These are phyloP conservation scores for Zangia roseola DNA, from an alignment of 768 basidiomycete genomes.

Conservation along the genomic window DNA sequence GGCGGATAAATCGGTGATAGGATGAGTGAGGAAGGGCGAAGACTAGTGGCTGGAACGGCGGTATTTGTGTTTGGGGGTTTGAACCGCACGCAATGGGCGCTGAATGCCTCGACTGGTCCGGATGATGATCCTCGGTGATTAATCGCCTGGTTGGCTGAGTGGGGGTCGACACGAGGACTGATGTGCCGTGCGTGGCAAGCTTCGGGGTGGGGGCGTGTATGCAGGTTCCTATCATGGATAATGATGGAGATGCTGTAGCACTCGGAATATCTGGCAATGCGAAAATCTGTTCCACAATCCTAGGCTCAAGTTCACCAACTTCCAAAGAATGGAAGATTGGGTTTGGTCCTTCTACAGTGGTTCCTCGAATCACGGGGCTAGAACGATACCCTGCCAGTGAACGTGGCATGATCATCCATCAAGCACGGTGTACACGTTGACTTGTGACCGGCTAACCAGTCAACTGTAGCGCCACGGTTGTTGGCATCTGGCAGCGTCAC, in stretches of 20 bases:
- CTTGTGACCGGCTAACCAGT: too few relatives aligned
- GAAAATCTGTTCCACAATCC: background rate
- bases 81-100: background rate
- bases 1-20: background rate
- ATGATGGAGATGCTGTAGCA: background rate
- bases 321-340: too few relatives aligned
- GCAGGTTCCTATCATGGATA: background rate
- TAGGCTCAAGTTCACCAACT: too few relatives aligned
- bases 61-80: conserved; percentile 7
- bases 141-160: background rate
- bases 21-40: background rate
- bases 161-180: conserved; percentile 6
- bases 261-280: too few relatives aligned
- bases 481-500: too few relatives aligned
- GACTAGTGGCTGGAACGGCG: background rate
- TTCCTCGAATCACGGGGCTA: too few relatives aligned
- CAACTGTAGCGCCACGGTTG: too few relatives aligned
- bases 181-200: background rate
- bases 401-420: too few relatives aligned
- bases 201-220: background rate
- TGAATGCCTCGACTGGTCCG: conserved; percentile 3
- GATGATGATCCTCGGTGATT: conserved; percentile 6
- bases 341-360: too few relatives aligned
- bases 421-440: too few relatives aligned
- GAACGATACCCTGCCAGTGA: too few relatives aligned